Evolutionary conservation across 306 rosid genomes (phyloP).

Genomic region (Prunus davidiana): DNA sequence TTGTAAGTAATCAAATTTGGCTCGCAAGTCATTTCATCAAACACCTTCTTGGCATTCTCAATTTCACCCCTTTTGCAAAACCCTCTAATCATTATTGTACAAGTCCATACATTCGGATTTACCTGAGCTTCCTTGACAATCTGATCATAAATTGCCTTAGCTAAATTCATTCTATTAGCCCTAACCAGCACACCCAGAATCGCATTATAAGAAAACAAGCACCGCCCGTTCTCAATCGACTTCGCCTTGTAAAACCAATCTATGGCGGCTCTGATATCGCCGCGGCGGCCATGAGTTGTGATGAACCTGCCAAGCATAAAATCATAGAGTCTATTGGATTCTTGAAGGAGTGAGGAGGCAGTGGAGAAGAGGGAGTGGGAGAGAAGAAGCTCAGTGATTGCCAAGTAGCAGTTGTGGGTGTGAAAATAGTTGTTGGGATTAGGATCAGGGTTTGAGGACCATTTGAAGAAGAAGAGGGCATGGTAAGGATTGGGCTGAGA

Average conservation of each 20-base stretch:
- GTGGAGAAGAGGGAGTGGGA: constrained; percentile 53
- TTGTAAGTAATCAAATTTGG: constrained; percentile 47
- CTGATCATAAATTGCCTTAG: constrained; percentile 40
- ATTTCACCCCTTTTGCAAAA: constrained; percentile 43
- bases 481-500: constrained; percentile 26
- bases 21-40: constrained; percentile 50
- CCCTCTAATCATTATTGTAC: constrained; percentile 44
- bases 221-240: constrained; percentile 23
- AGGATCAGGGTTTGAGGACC: constrained; percentile 29
- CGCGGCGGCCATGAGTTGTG: constrained; percentile 34
- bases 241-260: constrained; percentile 51
- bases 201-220: constrained; percentile 39
- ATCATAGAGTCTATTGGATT: constrained; percentile 29
- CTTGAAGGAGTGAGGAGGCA: constrained; percentile 36
- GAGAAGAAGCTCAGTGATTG: constrained; percentile 33
- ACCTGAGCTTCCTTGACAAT: constrained; percentile 29
- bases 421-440: constrained; percentile 27
- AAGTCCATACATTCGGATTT: constrained; percentile 40
- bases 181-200: constrained; percentile 45
- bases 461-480: constrained; percentile 33
- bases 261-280: constrained; percentile 46
- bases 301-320: constrained; percentile 36
- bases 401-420: constrained; percentile 19
- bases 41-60: constrained; percentile 42
- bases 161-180: constrained; percentile 36